Conservation (phyloP, 805 yeast genomes). For the Myxozyma lipomycoides region DNA sequence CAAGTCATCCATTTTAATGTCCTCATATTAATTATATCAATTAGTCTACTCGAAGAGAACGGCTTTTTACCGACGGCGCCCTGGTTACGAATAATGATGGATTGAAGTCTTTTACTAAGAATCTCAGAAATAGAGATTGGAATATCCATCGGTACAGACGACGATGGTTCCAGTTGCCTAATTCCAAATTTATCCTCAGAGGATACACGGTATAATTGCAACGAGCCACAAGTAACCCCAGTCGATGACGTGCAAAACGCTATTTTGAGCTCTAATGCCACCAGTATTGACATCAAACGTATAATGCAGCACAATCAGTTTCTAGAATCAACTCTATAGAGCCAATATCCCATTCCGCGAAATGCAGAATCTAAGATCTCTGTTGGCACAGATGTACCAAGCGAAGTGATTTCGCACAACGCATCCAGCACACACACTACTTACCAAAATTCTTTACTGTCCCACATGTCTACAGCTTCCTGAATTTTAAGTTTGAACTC, state of each 20-base stretch:
- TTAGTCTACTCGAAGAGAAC: too few relatives aligned
- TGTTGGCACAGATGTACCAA: too few relatives aligned
- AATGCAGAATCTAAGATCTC: too few relatives aligned
- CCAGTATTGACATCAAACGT: conserved; percentile 14
- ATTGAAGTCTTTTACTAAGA: background rate
- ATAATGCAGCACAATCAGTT: conserved; percentile 21
- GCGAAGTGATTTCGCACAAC: too few relatives aligned
- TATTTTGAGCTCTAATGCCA: conserved; percentile 6
- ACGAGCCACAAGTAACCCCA: conserved; percentile 17
- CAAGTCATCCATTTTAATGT: too few relatives aligned
- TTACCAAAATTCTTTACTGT: too few relatives aligned
- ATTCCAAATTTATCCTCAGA: conserved; percentile 23
- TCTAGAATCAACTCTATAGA: conserved; percentile 15
- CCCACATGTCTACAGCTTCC: too few relatives aligned
- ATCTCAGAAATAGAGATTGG: background rate
- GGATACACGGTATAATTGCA: conserved; percentile 10
- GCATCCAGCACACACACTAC: too few relatives aligned
- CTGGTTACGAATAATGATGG: background rate
- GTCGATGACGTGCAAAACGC: conserved; percentile 7
- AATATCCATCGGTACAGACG: background rate
- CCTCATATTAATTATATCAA: too few relatives aligned
- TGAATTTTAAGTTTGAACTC: too few relatives aligned
- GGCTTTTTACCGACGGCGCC: too few relatives aligned
- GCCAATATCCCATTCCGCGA: conserved; percentile 9
- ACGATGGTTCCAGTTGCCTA: background rate